These are phyloP conservation scores for Ilyonectria robusta DNA, from an alignment of 2,329 filamentous ascomycete genomes.

Conservation along the genomic window DNA sequence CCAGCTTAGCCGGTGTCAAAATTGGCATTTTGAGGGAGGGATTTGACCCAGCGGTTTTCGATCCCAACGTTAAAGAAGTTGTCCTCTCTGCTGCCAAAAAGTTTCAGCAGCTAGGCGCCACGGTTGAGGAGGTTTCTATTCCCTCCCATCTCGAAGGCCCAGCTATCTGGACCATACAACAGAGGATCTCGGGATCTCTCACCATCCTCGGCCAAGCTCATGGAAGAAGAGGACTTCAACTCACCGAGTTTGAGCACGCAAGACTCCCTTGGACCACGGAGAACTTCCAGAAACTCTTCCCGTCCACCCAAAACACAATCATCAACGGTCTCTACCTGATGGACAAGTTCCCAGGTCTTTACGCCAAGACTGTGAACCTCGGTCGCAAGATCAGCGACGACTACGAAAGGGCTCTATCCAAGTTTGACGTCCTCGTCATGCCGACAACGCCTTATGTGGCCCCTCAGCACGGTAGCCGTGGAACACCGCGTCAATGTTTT, in stretches of 20 bases:
- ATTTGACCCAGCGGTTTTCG: constrained; percentile 56
- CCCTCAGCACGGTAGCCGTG: constrained; percentile 57
- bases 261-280: constrained; percentile 62
- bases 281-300: constrained; percentile 66
- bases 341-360: constrained; percentile 60
- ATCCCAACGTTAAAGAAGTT: constrained; percentile 55
- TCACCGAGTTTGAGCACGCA: constrained; percentile 65
- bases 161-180: constrained; percentile 65
- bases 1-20: constrained; percentile 46
- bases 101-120: constrained; percentile 63
- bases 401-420: constrained; percentile 58
- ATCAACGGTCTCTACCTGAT: constrained; percentile 65
- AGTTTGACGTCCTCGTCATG: constrained; percentile 62
- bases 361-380: constrained; percentile 65
- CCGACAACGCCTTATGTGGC: constrained; percentile 65
- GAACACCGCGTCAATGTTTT: constrained; percentile 61
- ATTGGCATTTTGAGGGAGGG: constrained; percentile 63
- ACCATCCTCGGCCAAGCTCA: constrained; percentile 59
- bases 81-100: constrained; percentile 59
- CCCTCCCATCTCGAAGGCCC: constrained; percentile 63
- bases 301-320: constrained; percentile 68
- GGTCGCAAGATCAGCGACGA: constrained; percentile 61
- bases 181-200: constrained; percentile 60
- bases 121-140: constrained; percentile 64
- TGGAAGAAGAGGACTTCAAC: constrained; percentile 63